phyloP scores from a whole-genome alignment of 2,329 filamentous ascomycete genomes.

The Penicillium sp. region DNA sequence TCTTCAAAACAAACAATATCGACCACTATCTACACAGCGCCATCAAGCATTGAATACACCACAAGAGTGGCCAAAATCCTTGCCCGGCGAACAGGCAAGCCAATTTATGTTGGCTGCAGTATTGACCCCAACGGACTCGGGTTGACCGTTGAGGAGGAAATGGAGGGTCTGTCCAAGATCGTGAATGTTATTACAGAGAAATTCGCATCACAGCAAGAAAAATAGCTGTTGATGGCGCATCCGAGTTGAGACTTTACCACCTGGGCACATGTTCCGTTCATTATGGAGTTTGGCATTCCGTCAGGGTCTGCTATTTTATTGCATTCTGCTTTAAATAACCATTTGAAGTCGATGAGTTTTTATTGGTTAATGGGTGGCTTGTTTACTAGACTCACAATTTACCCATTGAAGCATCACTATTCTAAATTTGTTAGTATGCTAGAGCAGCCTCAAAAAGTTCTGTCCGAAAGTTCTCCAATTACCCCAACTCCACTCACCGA shows the following conservation, averaged over 20 bases:
- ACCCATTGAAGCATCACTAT: too few relatives aligned
- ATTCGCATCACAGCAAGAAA: slow-evolving; percentile 15
- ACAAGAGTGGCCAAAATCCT: slow-evolving; percentile 80
- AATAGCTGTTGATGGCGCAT: not conserved
- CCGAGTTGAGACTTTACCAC: not conserved
- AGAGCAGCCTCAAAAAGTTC: too few relatives aligned
- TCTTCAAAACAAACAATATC: slow-evolving; percentile 60
- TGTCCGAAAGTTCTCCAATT: too few relatives aligned
- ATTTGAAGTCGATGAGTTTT: too few relatives aligned
- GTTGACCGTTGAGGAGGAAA: slow-evolving; percentile 86
- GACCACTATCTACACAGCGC: slow-evolving; percentile 72
- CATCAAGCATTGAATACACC: slow-evolving; percentile 81
- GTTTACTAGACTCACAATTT: too few relatives aligned
- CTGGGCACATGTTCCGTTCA: not conserved
- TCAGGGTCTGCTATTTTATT: not conserved
- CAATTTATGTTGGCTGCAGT: slow-evolving; percentile 89
- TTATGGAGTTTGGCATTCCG: not conserved
- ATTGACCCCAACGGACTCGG: slow-evolving; percentile 75
- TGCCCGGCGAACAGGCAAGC: slow-evolving; percentile 68
- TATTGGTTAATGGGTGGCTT: too few relatives aligned
- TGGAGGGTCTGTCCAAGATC: slow-evolving; percentile 78
- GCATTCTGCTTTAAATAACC: too few relatives aligned
- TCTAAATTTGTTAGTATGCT: too few relatives aligned
- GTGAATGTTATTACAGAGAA: slow-evolving; percentile 67
- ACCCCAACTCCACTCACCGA: too few relatives aligned